phyloP scores from a whole-genome alignment of 2,329 filamentous ascomycete species.

The Fusarium piperis region DNA sequence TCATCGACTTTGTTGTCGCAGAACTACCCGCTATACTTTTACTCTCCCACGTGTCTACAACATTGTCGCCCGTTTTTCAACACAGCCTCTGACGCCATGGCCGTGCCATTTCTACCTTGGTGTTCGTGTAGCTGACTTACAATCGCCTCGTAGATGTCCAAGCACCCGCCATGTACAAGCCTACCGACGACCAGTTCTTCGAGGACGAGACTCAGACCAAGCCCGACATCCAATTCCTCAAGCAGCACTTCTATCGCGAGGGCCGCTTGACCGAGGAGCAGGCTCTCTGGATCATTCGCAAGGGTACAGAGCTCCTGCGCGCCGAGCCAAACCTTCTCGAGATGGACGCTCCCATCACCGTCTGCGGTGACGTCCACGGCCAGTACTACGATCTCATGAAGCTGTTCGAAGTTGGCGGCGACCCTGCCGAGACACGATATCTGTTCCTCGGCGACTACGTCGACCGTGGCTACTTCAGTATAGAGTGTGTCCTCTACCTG shows the following conservation, averaged over 20 bases:
- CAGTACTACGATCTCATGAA: conserved; percentile 99
- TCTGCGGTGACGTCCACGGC: conserved; percentile 97
- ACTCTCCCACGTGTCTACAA: not conserved
- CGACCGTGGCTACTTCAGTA: conserved; percentile 97
- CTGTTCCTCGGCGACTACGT: conserved; percentile 98
- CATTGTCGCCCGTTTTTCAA: not conserved
- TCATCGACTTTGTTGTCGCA: conserved; percentile 26
- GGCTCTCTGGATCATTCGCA: conserved; percentile 92
- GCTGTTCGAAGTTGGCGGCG: conserved; percentile 96
- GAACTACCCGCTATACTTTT: conserved; percentile 9
- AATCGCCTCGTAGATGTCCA: conserved; percentile 78
- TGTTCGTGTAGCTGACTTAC: conserved; percentile 28
- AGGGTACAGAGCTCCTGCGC: conserved; percentile 86
- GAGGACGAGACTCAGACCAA: conserved; percentile 86
- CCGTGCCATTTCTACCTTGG: not conserved
- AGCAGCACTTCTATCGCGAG: conserved; percentile 98
- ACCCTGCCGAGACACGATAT: conserved; percentile 95
- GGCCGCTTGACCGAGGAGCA: conserved; percentile 97
- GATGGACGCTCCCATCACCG: conserved; percentile 99
- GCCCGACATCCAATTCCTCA: conserved; percentile 92
- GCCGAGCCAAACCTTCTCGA: conserved; percentile 95
- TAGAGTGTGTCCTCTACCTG: conserved; percentile 97
- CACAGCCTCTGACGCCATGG: not conserved
- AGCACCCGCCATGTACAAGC: conserved; percentile 92
- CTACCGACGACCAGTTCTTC: conserved; percentile 94